Conservation (phyloP, 257 asterid genomes). For the Nicotiana paniculata region DNA sequence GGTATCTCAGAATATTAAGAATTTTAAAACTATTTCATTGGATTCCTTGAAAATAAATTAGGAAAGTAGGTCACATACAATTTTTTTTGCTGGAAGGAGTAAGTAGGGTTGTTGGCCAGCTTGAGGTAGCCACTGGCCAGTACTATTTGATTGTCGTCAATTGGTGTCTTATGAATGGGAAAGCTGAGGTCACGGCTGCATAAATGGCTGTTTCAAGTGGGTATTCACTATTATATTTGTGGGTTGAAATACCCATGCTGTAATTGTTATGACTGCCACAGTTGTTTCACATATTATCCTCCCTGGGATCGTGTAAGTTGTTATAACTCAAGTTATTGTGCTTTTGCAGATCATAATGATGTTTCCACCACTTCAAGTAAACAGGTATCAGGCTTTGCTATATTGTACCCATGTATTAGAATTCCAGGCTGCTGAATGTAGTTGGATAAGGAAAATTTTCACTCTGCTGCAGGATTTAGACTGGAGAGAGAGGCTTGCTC, state of each 20-base stretch:
- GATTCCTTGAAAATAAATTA: neutral
- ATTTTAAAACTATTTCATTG: neutral
- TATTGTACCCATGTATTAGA: neutral
- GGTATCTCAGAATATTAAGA: neutral
- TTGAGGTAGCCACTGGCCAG: neutral
- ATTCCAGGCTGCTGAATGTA: constrained; percentile 12
- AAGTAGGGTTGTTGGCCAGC: neutral
- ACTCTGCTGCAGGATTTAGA: constrained; percentile 39
- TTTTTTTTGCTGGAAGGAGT: neutral
- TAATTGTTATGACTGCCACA: neutral
- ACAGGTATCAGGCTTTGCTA: constrained; percentile 40
- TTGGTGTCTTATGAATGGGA: neutral
- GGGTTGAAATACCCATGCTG: neutral
- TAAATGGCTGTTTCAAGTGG: neutral
- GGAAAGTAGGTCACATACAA: neutral
- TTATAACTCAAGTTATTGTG: neutral
- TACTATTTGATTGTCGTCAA: neutral
- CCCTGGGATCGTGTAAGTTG: neutral
- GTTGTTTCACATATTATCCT: neutral
- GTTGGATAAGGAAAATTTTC: constrained; percentile 7
- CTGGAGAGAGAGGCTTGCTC: constrained; percentile 71
- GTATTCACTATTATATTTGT: neutral
- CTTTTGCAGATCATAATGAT: constrained; percentile 42
- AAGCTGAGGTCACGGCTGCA: neutral
- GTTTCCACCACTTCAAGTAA: constrained; percentile 23